Base-by-base conservation (phyloP, 371 early-diverging fungal species). In the Paraphysoderma sedebokerense region DNA sequence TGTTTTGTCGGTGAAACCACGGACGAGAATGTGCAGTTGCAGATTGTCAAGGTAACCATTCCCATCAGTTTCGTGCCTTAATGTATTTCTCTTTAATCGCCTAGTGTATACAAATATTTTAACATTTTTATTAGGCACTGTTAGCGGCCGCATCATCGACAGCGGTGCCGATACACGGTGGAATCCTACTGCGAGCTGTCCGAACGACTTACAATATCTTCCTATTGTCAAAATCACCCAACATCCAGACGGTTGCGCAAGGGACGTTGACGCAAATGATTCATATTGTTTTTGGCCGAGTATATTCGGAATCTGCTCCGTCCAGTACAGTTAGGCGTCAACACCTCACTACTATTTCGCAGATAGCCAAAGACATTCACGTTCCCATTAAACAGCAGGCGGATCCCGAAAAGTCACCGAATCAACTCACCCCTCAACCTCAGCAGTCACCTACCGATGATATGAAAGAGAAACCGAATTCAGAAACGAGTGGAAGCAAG, bases 231-330 rank as follows among this genome's bases (percentile, higher is more conserved):
- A 71, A 78, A 35, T 74, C 76, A 33, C 68, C 74, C 17, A 73
- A 70, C 34, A 85, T 81, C 37, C 89, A 89, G 63, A 83, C 76
- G 39, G 68, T 90, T 22, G 87, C 91, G 1, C 86, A 89, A 56
- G 81, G 79, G 3, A 79, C 88, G 0, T 58, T 92, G 46, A 78
- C 79, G 0, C 91, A 92, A 59, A 92, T 92, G 84, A 79, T 88
- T 7, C 77, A 81, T 38, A 68, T 79, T 38, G 79, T 89, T n/a
- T 83, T 87, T 55, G 61, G 69, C n/a, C 62, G 71, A n/a, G 68
- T 76, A 48, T 57, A 67, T 29, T 56, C 57, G 12, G 53, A 59
- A 27, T 53, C 66, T 12, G 52, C 53, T 31, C 30, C 49, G 19
- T 40, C 56, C 30, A 36, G 51, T 48, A 44, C 47, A 51, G 7